phyloP scores from a whole-genome alignment of 768 basidiomycete genomes.

The Lactarius hatsudake region DNA sequence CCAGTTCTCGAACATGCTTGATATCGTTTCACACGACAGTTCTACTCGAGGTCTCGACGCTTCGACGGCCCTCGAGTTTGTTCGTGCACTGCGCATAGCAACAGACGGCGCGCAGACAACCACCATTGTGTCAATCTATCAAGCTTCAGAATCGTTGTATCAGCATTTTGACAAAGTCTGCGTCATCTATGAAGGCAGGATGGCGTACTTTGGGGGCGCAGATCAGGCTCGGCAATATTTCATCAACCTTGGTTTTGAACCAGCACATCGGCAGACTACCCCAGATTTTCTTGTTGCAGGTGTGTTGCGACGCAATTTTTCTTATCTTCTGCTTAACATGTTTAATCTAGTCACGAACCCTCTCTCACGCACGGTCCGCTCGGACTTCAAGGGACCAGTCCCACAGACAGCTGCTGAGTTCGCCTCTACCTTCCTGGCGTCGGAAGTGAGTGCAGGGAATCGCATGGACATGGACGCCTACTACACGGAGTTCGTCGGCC shows the following conservation, averaged over 20 bases:
- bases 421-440: conserved; percentile 37
- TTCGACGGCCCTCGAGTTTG: conserved; percentile 58
- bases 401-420: conserved; percentile 61
- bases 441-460: conserved; percentile 42
- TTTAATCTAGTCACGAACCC: conserved; percentile 52
- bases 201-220: conserved; percentile 73
- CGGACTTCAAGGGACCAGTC: conserved; percentile 38
- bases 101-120: conserved; percentile 47
- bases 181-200: conserved; percentile 69
- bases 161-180: conserved; percentile 76
- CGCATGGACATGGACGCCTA: conserved; percentile 48
- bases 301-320: conserved; percentile 20
- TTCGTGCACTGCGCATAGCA: conserved; percentile 53
- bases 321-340: neutral
- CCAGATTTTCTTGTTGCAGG: conserved; percentile 56
- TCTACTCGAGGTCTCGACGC: conserved; percentile 51
- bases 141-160: conserved; percentile 70
- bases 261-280: conserved; percentile 54
- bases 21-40: conserved; percentile 31
- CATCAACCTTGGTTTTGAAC: conserved; percentile 60
- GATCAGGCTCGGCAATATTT: conserved; percentile 68
- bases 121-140: conserved; percentile 82
- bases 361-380: conserved; percentile 49
- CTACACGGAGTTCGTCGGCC: conserved; percentile 42
- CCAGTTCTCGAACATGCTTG: neutral